Base-by-base conservation (phyloP, 2,329 filamentous ascomycete genomes). In the Xylariaceae sp. region DNA sequence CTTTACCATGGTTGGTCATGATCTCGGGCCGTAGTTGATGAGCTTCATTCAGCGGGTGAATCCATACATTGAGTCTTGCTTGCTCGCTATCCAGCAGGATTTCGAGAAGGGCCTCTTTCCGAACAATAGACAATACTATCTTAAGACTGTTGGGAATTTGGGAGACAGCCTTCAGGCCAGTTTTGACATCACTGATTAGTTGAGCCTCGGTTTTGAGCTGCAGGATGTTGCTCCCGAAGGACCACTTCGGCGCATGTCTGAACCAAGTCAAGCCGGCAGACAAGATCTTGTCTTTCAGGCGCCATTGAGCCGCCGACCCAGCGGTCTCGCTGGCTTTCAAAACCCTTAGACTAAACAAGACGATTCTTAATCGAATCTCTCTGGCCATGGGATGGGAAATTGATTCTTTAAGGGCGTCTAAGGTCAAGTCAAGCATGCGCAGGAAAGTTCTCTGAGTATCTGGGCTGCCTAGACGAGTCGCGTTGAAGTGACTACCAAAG, bases 181-280 rank as follows among this genome's bases (percentile, higher is more conserved):
- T 64, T 39, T 84, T 72, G 27, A 96, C 83, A 62, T 96, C 90
- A 6, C 77, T 76, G 32, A 97, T 77, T 16, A 95, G 72, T 54
- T 86, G 85, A 25, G 89, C 81, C 67, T 99, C 93, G 0, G 94
- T 92, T 71, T 95, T 97, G 41, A 97, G 74, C 63, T 98, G 93
- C 14, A 98, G 71, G 39, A 88, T 80, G 62, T 96, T 98, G 58
- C 92, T 93, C 45, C 93, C 93, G 66, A 93, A 97, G 0, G 93
- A 95, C 92, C 93, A 98, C 55, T 83, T 81, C 12, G 91, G 88
- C 5, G 88, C 73, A 54, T 83, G 80, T 32, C 76, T 80, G 67
- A 98, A 99, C 94, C 94, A 98, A 50, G 79, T 82, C 23, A 99
- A 72, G 12, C 82, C 91, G 22, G 89, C 90, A 5, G 89, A 91